phyloP scores from a whole-genome alignment of 139 green algal genomes.

The Nannochloris sp. region DNA sequence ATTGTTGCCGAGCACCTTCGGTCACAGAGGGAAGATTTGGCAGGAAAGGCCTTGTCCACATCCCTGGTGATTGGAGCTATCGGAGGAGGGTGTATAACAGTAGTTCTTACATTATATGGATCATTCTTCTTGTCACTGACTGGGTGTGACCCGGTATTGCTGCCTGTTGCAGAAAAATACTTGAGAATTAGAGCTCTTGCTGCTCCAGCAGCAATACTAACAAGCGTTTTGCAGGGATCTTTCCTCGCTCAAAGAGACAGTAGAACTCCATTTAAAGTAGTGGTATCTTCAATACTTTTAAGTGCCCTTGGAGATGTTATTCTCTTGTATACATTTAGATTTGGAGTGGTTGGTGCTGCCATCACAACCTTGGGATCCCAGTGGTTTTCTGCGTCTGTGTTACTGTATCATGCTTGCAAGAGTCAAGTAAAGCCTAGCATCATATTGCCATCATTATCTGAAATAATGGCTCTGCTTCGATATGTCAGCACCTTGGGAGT shows the following conservation, averaged over 20 bases:
- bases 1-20: constrained; percentile 17
- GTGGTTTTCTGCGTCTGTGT: constrained; percentile 22
- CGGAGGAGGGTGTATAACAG: constrained; percentile 5
- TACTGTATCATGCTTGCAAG: constrained; percentile 16
- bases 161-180: constrained; percentile 45
- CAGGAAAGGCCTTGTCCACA: constrained; percentile 1
- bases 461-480: constrained; percentile 11
- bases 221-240: constrained; percentile 34
- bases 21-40: not conserved
- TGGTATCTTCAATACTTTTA: constrained; percentile 27
- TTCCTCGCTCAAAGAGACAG: constrained; percentile 41
- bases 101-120: constrained; percentile 20
- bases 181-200: constrained; percentile 61
- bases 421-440: constrained; percentile 6
- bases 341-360: constrained; percentile 54
- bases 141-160: constrained; percentile 37
- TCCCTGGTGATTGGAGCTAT: constrained; percentile 12
- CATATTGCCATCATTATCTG: constrained; percentile 4
- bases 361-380: constrained; percentile 48
- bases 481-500: constrained; percentile 48
- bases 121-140: constrained; percentile 35
- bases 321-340: constrained; percentile 38
- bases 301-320: constrained; percentile 52
- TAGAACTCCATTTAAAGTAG: constrained; percentile 41
- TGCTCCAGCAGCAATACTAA: constrained; percentile 56